These are phyloP conservation scores for Thalassiosira livingstoniorum DNA, from an alignment of 352 stramenopile species.

Conservation along the genomic window DNA sequence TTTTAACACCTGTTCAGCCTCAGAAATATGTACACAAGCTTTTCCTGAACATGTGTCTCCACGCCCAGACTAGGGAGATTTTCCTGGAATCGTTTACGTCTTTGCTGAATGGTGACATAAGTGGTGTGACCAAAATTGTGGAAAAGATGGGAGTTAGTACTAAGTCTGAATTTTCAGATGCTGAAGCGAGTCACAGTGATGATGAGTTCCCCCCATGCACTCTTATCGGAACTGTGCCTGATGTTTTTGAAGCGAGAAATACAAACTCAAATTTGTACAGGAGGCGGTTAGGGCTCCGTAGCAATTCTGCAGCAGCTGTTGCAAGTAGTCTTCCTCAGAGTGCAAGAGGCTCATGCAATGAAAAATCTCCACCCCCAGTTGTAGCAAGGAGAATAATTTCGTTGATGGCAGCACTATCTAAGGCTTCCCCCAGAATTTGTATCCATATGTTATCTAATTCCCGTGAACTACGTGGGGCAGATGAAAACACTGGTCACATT, in stretches of 20 bases:
- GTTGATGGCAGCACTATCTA: conserved; percentile 89
- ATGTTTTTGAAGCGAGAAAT: conserved; percentile 35
- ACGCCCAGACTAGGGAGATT: conserved; percentile 55
- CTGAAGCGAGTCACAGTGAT: neutral
- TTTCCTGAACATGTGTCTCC: conserved; percentile 84
- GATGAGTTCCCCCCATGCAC: conserved; percentile 72
- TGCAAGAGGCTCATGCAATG: conserved; percentile 56
- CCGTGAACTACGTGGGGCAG: conserved; percentile 29
- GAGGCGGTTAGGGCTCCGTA: conserved; percentile 65
- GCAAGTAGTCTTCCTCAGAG: conserved; percentile 79
- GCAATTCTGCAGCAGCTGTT: conserved; percentile 68
- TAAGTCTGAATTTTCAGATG: conserved; percentile 10
- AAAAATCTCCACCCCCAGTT: conserved; percentile 85
- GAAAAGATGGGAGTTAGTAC: conserved; percentile 49
- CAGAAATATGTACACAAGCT: conserved; percentile 86
- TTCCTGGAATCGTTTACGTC: conserved; percentile 71
- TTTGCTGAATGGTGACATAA: conserved; percentile 77
- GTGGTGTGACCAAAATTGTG: conserved; percentile 52
- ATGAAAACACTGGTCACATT: conserved; percentile 12
- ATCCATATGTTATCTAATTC: conserved; percentile 87
- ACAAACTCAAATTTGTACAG: conserved; percentile 55
- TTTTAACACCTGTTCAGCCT: conserved; percentile 83
- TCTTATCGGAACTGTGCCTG: conserved; percentile 77
- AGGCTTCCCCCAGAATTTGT: conserved; percentile 91
- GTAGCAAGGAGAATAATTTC: conserved; percentile 91